A percentile compares a stretch with the other conserved stretches of the same genome.
Evolutionary conservation across 768 basidiomycete species (phyloP).

Genomic region (Kwoniella shandongensis): DNA sequence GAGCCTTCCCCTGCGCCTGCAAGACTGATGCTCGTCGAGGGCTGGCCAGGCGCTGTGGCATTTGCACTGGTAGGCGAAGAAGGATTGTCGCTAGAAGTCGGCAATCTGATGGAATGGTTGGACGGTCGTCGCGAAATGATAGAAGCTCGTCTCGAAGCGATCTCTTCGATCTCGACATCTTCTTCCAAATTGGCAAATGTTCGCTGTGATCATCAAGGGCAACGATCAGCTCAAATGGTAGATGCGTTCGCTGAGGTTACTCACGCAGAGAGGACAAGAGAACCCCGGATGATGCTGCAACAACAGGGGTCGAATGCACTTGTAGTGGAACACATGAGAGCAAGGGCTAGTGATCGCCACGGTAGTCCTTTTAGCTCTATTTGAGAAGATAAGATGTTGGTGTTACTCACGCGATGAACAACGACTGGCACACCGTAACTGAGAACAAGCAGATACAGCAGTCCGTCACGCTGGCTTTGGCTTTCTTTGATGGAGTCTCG

Average conservation of each 20-base stretch:
- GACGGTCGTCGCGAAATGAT: conserved; percentile 36
- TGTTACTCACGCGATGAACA: conserved; percentile 74
- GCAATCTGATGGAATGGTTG: conserved; percentile 32
- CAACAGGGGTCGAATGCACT: conserved; percentile 90
- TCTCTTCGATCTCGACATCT: conserved; percentile 76
- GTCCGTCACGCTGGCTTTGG: conserved; percentile 59
- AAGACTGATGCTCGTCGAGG: conserved; percentile 19
- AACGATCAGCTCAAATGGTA: no score
- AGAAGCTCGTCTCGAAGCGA: conserved; percentile 47
- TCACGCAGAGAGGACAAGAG: conserved; percentile 81
- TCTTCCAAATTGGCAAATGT: conserved; percentile 94
- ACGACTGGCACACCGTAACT: conserved; percentile 88
- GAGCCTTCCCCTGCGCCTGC: conserved; percentile 12
- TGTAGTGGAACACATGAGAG: conserved; percentile 77
- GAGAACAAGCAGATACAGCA: conserved; percentile 93
- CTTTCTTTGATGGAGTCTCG: conserved; percentile 33
- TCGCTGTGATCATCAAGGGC: conserved; percentile 53
- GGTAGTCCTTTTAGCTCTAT: not conserved
- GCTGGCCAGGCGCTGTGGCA: conserved; percentile 7
- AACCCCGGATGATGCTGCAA: conserved; percentile 89
- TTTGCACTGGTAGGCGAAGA: conserved; percentile 7
- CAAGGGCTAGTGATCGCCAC: conserved; percentile 62
- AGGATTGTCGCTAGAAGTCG: conserved; percentile 3
- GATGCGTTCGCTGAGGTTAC: conserved; percentile 8
- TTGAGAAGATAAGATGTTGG: not conserved